These are phyloP conservation scores for Trichophyton verrucosum DNA, from an alignment of 2,329 filamentous ascomycete genomes.

Conservation along the genomic window DNA sequence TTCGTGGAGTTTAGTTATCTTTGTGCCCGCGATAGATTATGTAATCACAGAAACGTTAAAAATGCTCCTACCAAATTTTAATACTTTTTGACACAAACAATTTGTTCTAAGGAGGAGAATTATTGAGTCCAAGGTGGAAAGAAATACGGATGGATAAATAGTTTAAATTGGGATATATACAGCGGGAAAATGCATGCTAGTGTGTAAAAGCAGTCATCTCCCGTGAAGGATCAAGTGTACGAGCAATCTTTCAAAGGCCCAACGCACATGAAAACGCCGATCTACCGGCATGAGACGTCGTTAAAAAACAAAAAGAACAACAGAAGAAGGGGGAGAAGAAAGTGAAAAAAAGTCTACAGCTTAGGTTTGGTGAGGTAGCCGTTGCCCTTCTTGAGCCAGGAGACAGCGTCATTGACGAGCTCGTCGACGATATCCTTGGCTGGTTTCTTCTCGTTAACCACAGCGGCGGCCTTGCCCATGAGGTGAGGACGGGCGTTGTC, in stretches of 20 bases:
- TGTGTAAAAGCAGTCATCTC: background rate
- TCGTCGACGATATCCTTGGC: slow-evolving; percentile 92
- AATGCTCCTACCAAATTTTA: background rate
- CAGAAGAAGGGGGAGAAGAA: background rate
- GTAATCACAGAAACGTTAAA: background rate
- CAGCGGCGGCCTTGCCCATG: slow-evolving; percentile 94
- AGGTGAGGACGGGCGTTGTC: slow-evolving; percentile 84
- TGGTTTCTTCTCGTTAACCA: slow-evolving; percentile 82
- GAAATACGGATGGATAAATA: background rate
- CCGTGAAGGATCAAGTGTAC: background rate
- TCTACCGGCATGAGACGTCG: background rate
- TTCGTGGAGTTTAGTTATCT: slow-evolving; percentile 2
- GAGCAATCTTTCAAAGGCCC: background rate
- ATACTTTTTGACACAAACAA: background rate
- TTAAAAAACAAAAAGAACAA: background rate
- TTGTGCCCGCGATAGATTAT: slow-evolving; percentile 1
- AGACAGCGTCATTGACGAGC: slow-evolving; percentile 71
- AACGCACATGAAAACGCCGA: background rate
- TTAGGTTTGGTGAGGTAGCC: slow-evolving; percentile 50
- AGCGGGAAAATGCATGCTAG: background rate
- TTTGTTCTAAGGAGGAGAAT: background rate
- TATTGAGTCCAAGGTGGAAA: background rate
- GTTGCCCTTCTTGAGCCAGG: slow-evolving; percentile 55
- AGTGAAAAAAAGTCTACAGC: slow-evolving; percentile 40
- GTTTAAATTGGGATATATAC: slow-evolving; percentile 1